Conservation (phyloP, 2,329 filamentous ascomycete genomes). For the Sporothrix pseudoabietina region DNA sequence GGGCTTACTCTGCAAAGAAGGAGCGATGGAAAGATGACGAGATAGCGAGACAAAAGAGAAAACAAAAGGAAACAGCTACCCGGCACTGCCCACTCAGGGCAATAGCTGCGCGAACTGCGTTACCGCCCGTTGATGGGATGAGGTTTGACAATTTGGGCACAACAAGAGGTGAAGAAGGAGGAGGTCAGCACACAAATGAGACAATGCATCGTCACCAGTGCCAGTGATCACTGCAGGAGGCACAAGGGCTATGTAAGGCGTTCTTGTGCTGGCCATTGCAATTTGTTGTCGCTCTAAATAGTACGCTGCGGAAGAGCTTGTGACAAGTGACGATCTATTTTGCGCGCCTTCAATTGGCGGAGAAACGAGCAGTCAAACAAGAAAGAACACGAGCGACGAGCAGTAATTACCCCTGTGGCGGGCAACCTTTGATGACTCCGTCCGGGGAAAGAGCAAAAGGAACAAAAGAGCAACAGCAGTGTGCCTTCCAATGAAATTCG, state of each 20-base stretch:
- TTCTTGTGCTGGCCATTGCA: not conserved
- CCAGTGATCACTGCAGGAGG: not conserved
- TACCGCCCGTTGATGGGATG: slow-evolving; percentile 9
- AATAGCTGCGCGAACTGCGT: not conserved
- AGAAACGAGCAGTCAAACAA: not conserved
- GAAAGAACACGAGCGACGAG: not conserved
- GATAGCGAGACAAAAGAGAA: not conserved
- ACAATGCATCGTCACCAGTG: not conserved
- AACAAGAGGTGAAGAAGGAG: not conserved
- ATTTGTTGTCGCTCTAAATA: not conserved
- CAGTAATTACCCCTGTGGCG: not conserved
- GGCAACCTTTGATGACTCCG: not conserved
- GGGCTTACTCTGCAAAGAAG: not conserved
- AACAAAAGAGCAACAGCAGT: not conserved
- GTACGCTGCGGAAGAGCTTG: not conserved
- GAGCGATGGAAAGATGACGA: not conserved
- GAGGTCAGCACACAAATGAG: not conserved
- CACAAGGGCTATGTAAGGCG: not conserved
- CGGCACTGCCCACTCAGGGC: slow-evolving; percentile 3
- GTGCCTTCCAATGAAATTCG: not conserved
- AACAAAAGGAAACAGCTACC: not conserved
- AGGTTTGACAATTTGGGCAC: not conserved
- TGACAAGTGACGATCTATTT: slow-evolving; percentile 10
- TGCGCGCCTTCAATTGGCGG: slow-evolving; percentile 24
- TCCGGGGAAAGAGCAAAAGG: not conserved